Evolutionary conservation across 2,329 filamentous ascomycete genomes (phyloP).

Genomic region (Fonsecaea nubica): DNA sequence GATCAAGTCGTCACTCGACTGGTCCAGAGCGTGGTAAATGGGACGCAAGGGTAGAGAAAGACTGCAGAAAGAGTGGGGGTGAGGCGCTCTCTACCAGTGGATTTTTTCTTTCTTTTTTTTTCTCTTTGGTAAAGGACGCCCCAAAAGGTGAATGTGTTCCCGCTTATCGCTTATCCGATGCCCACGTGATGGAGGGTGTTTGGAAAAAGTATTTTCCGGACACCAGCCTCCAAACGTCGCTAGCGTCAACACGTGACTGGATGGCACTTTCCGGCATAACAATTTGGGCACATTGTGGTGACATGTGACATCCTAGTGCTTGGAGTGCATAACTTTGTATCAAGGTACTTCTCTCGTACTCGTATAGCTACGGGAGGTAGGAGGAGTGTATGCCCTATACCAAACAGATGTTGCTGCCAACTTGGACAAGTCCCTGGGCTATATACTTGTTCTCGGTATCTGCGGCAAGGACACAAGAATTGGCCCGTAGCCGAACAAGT

Average conservation of each 20-base stretch:
- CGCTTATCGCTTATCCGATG: background rate
- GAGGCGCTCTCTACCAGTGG: background rate
- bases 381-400: background rate
- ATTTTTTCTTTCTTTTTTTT: background rate
- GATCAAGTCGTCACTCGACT: background rate
- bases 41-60: background rate
- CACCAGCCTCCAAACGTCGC: background rate
- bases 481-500: background rate
- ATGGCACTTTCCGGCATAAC: background rate
- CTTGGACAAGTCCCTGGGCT: background rate
- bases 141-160: background rate
- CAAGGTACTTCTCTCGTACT: background rate
- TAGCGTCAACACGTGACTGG: background rate
- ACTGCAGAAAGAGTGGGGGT: slow-evolving; percentile 1
- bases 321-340: background rate
- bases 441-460: background rate
- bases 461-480: background rate
- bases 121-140: background rate
- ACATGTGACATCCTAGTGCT: background rate
- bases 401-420: background rate
- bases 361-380: background rate
- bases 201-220: background rate
- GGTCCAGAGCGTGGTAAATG: background rate
- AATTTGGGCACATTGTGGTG: background rate
- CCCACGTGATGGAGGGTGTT: background rate